Percentiles rank a stretch among this genome's conserved stretches.
These are phyloP conservation scores for Panicum virgatum DNA, from an alignment of 202 grass and related monocot species.

Conservation along the genomic window DNA sequence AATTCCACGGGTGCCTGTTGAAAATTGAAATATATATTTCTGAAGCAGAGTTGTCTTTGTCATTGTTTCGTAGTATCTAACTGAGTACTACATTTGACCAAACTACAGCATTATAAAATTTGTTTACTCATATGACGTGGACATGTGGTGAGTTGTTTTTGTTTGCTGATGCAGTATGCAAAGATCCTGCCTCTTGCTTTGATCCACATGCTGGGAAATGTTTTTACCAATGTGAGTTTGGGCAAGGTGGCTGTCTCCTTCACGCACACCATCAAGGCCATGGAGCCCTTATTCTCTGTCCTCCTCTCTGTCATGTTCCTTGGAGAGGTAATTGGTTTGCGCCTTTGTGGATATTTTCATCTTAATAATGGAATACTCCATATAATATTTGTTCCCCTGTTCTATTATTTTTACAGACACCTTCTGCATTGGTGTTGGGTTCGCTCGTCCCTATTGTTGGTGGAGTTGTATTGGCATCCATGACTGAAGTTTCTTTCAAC, in stretches of 20 bases:
- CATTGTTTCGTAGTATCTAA: neutral
- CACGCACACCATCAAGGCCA: constrained; percentile 63
- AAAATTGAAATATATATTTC: neutral
- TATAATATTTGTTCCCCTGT: neutral
- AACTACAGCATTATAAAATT: neutral
- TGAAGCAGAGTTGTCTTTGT: neutral
- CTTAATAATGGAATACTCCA: neutral
- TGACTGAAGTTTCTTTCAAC: constrained; percentile 41
- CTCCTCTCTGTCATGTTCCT: constrained; percentile 54
- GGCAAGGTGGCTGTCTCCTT: constrained; percentile 54
- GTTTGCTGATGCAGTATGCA: constrained; percentile 35
- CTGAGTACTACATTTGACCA: neutral
- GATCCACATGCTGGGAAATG: constrained; percentile 48
- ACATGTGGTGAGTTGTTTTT: neutral
- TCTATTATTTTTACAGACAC: constrained; percentile 8
- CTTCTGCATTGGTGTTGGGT: constrained; percentile 3
- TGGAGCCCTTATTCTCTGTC: constrained; percentile 65
- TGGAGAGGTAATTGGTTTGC: constrained; percentile 26
- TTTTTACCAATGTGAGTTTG: constrained; percentile 56
- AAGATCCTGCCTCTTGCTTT: constrained; percentile 41
- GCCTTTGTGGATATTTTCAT: neutral
- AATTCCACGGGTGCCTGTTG: neutral
- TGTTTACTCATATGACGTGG: neutral
- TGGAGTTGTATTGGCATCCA: constrained; percentile 34
- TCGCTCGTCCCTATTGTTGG: constrained; percentile 24